Conservation (phyloP, 305 asterid genomes). For the Fraxinus xanthoxyloides region DNA sequence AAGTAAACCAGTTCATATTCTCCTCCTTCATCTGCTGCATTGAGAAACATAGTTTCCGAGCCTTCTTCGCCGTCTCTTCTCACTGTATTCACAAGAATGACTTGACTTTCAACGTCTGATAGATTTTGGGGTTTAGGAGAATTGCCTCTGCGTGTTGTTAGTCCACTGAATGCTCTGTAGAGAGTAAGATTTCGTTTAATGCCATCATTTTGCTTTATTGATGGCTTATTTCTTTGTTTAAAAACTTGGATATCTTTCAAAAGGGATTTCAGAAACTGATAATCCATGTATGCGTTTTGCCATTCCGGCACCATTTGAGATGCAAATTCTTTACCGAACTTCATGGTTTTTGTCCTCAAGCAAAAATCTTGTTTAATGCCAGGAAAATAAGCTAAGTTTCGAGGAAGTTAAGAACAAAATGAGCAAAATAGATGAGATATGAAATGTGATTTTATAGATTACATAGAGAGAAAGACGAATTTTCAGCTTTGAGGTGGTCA, state of each 20-base stretch:
- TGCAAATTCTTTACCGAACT: constrained; percentile 49
- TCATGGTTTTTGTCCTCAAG: constrained; percentile 23
- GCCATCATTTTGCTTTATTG: constrained; percentile 9
- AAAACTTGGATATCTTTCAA: constrained; percentile 33
- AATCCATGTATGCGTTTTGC: constrained; percentile 49
- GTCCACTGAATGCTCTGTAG: constrained; percentile 52
- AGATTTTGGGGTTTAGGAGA: not conserved
- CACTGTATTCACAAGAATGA: constrained; percentile 33
- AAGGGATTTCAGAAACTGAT: constrained; percentile 25
- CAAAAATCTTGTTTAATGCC: not conserved
- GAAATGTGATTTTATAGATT: too few relatives aligned
- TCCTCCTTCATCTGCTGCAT: constrained; percentile 36
- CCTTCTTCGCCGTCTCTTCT: constrained; percentile 27
- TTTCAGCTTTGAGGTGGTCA: too few relatives aligned
- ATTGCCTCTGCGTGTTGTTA: constrained; percentile 22
- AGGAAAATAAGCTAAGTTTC: not conserved
- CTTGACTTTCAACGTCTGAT: constrained; percentile 34
- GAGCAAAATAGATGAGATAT: too few relatives aligned
- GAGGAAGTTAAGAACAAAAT: not conserved
- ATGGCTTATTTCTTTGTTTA: constrained; percentile 24
- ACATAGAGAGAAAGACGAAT: too few relatives aligned
- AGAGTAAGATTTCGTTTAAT: constrained; percentile 30
- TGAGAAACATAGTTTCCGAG: constrained; percentile 41
- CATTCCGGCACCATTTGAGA: constrained; percentile 57
- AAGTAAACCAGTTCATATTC: constrained; percentile 40